Evolutionary conservation across 495 filamentous ascomycete species (phyloP), one percentile per base, ranked within the genome.

Genomic region (Hypomontagnella submonticulosa): DNA sequence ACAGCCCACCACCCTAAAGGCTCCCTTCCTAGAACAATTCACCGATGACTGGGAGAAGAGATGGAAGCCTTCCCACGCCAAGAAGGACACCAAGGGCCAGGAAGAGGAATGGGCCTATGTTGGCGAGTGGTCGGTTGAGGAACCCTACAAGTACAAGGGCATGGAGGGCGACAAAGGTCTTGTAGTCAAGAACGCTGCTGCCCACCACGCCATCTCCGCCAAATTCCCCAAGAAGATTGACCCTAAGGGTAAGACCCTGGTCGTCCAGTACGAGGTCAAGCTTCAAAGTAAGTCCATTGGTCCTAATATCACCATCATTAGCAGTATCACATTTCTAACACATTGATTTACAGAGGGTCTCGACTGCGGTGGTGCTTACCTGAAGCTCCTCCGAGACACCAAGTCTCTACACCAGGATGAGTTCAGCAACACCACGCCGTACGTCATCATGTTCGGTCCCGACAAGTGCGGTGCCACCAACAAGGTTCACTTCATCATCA

Each of bases 401-500:
- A 96, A 93, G 84, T 89, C 91, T 78, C 92, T 98, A 72, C 92
- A 97, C 80, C 85, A 89, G 73, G 95, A 98, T 56, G 96, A 99
- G 82, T 99, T 99, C 85, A 95, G 93, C 72, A 97, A 99, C 81
- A 85, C 88, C 46, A 93, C 94, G 43, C 96, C 96, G 36, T 99
- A 99, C 76, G 91, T 99, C 66, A 96, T 99, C 83, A 98, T 98
- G 96, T 99, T 99, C 78, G 96, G 96, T 67, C 96, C 96, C 73
- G 96, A 99, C 83, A 99, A 97, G 89, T 99, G 96, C 77, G 96
- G 95, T 80, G 87, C 91, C 73, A 98, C 92, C 76, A 99, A 99
- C 88, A 98, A 98, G 89, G 92, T 99, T 57, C 96, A 99, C 85
- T 97, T 99, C 82, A 99, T 99, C 80, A 96, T 99, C 90, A 94